Evolutionary conservation across 495 filamentous ascomycete species (phyloP).

Genomic region (Tuber umbilicatum): DNA sequence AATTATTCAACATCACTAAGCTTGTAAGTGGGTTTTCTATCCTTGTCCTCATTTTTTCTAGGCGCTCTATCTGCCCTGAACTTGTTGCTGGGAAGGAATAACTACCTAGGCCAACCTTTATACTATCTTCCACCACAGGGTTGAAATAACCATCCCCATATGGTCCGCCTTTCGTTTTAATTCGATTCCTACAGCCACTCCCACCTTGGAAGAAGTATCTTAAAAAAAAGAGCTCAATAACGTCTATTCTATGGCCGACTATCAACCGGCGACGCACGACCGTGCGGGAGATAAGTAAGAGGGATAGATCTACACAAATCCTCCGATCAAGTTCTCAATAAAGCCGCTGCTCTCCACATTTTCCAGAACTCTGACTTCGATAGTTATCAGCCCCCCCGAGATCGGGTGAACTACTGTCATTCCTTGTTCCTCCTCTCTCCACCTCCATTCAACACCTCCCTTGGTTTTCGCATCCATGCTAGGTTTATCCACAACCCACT

Average conservation of each 20-base stretch:
- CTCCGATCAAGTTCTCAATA: not conserved
- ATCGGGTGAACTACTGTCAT: constrained; percentile 23
- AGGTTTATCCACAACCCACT: constrained; percentile 20
- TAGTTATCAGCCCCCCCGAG: not conserved
- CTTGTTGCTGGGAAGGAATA: not conserved
- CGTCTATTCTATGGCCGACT: not conserved
- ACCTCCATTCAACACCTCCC: constrained; percentile 32
- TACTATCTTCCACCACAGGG: not conserved
- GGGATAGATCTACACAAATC: not conserved
- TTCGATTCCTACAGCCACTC: not conserved
- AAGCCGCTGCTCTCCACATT: not conserved
- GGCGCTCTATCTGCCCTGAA: not conserved
- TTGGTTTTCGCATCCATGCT: constrained; percentile 16
- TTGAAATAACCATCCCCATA: not conserved
- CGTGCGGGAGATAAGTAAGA: not conserved
- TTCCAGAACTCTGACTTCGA: not conserved
- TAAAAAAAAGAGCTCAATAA: not conserved
- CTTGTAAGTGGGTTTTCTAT: not conserved
- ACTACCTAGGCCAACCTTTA: not conserved
- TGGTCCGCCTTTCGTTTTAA: not conserved
- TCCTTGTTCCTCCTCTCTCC: constrained; percentile 29
- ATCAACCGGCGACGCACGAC: not conserved
- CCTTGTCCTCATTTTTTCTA: not conserved
- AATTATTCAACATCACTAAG: not conserved
- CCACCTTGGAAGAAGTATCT: not conserved